Evolutionary conservation across 805 yeast genomes (phyloP), one percentile per base, ranked within the genome.

Genomic region (Isabelozyma heimii): DNA sequence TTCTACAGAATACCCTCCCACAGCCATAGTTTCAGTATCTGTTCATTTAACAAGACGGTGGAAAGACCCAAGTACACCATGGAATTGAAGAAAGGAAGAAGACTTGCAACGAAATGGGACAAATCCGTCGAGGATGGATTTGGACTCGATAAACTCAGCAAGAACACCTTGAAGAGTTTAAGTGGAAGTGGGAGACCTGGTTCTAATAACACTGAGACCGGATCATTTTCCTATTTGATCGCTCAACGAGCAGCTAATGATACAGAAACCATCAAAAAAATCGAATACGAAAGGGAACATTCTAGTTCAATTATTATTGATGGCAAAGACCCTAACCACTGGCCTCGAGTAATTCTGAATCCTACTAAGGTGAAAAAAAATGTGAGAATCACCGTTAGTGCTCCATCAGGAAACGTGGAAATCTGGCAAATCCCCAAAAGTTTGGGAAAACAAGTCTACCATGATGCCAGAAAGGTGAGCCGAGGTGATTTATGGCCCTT

Each of bases 401-500:
- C 89, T 0, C 80, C 91, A 0, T 77, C 85, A 12, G 97, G 97
- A 1, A 77, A 79, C 43, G 67, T 92, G 40, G 97, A 92, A 67
- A 83, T 84, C 50, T 91, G 97, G 97, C 84, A 84, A 13, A 80
- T 94, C 2, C 86, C 97, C 0, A 87, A 85, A 62, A 83, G 95
- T 15, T 75, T 80, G 47, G 87, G 89, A 5, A 82, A 82, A 52
- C 86, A 82, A 52, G 82, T 75, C 2, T 94, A 89, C 57, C 95
- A 89, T 60, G 98, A 94, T 70, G 97, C 97, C 0, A 77, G 97
- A 47, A 92, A 94, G 64, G 81, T 89, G 0, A 67, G 66, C n/a
- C 80, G 81, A 61, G 97, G 97, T 17, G 99, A 94, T 63, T 67
- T 85, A 46, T 94, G 98, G 99, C 85, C 87, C 1, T 59, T 58